Base-by-base conservation (phyloP, 1,284 basidiomycete species). In the Filobasidium uniguttulatum region DNA sequence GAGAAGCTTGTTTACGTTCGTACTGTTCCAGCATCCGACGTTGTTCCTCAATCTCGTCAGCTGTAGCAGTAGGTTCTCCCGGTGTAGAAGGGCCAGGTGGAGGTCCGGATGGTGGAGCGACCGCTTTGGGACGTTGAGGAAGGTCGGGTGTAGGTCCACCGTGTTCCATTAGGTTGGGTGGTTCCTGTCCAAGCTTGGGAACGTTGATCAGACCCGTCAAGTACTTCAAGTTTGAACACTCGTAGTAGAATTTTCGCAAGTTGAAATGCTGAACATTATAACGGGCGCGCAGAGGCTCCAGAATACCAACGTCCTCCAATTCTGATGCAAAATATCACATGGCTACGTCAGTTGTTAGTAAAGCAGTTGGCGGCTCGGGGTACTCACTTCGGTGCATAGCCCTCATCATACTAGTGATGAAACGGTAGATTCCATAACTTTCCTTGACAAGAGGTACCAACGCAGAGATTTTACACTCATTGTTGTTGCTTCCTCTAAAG, bases 141-240 rank as follows among this genome's bases (percentile, higher is more conserved):
- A 96, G 73, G 60, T 90, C 86, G 12, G 90, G 90, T 3, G 82
- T 83, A 60, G 77, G 38, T 28, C 53, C 75, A 5, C 85, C 87
- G 33, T 75, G 77, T 61, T 93, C 88, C 54, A 81, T 63, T n/a
- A 96, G 74, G 61, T 90, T 94, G 17, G 91, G 90, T 33, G 90
- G 90, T 72, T 94, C 90, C 65, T 87, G 82, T 35, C 88, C 90
- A 20, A 96, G 77, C 66, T 94, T 96, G 17, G 90, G 90, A 1
- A 96, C 89, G 65, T 94, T 96, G 64, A 96, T 93, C 19, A 96
- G 75, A 37, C 88, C 86, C 14, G 90, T 96, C 44, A 96, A 73
- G 66, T 93, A 96, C 67, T 93, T 94, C 58, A 96, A 77, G 69
- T 94, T 94, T 15, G 88, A 91, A 64, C 90, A 96, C 65, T 96